Evolutionary conservation across 345 rosid species (phyloP), one percentile per base, ranked within the genome.

Genomic region (Hibiscus tridactylites): DNA sequence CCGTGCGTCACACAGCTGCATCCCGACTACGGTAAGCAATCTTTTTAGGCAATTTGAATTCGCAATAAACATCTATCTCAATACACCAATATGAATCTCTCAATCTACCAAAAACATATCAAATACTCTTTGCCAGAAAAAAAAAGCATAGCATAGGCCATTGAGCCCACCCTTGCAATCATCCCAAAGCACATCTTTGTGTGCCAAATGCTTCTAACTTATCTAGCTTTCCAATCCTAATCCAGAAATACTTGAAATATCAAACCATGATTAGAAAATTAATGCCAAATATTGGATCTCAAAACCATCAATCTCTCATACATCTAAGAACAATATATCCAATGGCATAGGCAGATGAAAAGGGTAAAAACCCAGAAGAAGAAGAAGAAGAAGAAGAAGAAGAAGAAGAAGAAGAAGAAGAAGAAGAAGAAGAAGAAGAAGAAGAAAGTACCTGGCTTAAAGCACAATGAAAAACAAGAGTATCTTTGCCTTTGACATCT

Each of bases 391-490:
- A 75, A 33, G n/a, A n/a, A 56, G 9, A n/a, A 29, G 42, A 46
- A 7, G n/a, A 39, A 49, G 44, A 75, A 33, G 9, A n/a, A 29
- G 42, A 46, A 7, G n/a, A 39, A 49, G 44, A 75, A 33, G n/a
- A n/a, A 21, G 46, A 26, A 69, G 49, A 69, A 21, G 46, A 26
- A 69, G 49, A 69, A 56, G 9, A n/a, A 29, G 42, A 46, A 7
- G n/a, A 39, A 49, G 44, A 75, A 33, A 70, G 66, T 61, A 94
- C 97, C 97, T 94, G 96, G 88, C 98, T 94, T 71, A 94, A 71
- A 78, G 98, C 95, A 78, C 98, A 94, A 70, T 94, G 97, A 76
- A 94, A 94, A 72, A 94, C 96, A 70, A 94, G 90, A 62, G 98
- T 94, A 75, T 94, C 96, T 83, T 91, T 94, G 49, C 91, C 96